These are phyloP conservation scores for Rhynchosporium secalis DNA, from an alignment of 2,329 filamentous ascomycete species.

Conservation along the genomic window DNA sequence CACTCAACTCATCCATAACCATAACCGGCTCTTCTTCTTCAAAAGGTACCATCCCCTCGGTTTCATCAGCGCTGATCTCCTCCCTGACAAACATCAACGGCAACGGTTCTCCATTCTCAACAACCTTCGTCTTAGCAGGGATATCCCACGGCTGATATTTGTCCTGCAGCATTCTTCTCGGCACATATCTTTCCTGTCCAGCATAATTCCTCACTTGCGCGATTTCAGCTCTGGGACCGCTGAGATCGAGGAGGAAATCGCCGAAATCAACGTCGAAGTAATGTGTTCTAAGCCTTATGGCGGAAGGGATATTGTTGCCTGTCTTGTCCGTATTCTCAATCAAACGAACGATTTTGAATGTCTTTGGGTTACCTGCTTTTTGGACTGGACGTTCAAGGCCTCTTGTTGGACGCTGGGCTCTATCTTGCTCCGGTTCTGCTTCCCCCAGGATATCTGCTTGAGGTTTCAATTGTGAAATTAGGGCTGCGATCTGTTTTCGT, in stretches of 20 bases:
- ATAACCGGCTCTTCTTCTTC: conserved; percentile 15
- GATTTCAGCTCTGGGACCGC: neutral
- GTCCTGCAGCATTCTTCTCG: conserved; percentile 13
- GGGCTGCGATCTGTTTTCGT: neutral
- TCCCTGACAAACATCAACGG: conserved; percentile 2
- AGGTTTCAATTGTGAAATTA: too few species aligned
- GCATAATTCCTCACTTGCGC: conserved; percentile 14
- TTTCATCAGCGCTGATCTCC: neutral
- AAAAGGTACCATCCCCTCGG: neutral
- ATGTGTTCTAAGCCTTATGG: neutral
- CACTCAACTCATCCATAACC: neutral
- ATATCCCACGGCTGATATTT: conserved; percentile 13
- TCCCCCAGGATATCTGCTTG: neutral
- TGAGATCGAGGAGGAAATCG: conserved; percentile 15
- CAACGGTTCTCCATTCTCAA: neutral
- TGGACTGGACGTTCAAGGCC: neutral
- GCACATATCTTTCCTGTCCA: conserved; percentile 12
- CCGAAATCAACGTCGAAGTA: conserved; percentile 10
- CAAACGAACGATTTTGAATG: conserved; percentile 10
- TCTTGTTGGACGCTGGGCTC: neutral
- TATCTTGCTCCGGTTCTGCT: neutral
- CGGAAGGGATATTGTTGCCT: neutral
- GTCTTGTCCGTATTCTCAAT: conserved; percentile 13
- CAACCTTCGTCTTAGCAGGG: conserved; percentile 1
- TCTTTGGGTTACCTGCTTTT: neutral